These are phyloP conservation scores for Boletus speciosus DNA, from an alignment of 768 basidiomycete species.

Conservation along the genomic window DNA sequence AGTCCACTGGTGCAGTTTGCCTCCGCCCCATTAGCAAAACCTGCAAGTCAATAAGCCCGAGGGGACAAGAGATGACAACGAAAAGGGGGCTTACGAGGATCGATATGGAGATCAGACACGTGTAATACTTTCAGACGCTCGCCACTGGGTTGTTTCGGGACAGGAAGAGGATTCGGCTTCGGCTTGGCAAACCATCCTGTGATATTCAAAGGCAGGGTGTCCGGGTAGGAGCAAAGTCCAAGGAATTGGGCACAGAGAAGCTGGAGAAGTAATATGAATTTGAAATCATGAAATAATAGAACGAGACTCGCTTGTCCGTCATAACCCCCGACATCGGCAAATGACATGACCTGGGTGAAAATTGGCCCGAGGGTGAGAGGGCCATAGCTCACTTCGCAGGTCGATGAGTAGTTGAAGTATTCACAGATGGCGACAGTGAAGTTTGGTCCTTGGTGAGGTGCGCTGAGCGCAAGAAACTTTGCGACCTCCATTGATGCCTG, in stretches of 20 bases:
- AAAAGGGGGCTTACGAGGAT: slow-evolving; percentile 49
- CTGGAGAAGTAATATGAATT: slow-evolving; percentile 28
- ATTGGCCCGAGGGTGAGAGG: slow-evolving; percentile 50
- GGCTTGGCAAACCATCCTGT: slow-evolving; percentile 74
- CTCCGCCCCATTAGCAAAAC: slow-evolving; percentile 66
- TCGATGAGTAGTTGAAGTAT: slow-evolving; percentile 48
- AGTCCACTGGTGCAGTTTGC: slow-evolving; percentile 65
- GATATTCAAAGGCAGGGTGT: slow-evolving; percentile 57
- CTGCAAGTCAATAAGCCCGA: slow-evolving; percentile 31
- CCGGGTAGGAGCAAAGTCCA: slow-evolving; percentile 51
- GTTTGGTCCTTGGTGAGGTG: slow-evolving; percentile 56
- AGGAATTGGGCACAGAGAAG: slow-evolving; percentile 61
- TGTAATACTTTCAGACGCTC: slow-evolving; percentile 69
- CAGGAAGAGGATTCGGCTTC: slow-evolving; percentile 66
- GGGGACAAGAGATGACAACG: not conserved
- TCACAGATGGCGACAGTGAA: slow-evolving; percentile 61
- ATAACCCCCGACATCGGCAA: slow-evolving; percentile 66
- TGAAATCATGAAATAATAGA: not conserved
- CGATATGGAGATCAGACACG: slow-evolving; percentile 74
- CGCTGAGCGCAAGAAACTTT: slow-evolving; percentile 64
- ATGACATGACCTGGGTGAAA: slow-evolving; percentile 68
- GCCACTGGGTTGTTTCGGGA: slow-evolving; percentile 55
- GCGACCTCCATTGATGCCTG: slow-evolving; percentile 56
- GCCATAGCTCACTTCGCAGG: slow-evolving; percentile 50
- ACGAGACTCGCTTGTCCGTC: slow-evolving; percentile 58